phyloP scores from a whole-genome alignment of 805 yeast genomes.

The Ogataea pignaliae region DNA sequence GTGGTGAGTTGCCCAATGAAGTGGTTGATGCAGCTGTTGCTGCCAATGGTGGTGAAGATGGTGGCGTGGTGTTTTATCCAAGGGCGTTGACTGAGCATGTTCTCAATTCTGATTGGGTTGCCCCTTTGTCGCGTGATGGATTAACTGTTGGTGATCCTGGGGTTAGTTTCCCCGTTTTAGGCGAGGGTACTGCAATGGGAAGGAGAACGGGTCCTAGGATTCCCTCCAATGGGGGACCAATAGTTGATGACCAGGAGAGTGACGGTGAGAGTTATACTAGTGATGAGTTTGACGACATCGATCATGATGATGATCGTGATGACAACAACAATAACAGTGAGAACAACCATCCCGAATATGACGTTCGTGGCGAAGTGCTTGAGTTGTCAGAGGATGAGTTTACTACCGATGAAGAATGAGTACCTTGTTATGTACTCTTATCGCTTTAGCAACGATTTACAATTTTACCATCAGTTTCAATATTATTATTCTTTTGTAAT shows the following conservation, averaged over 20 bases:
- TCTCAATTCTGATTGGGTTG: conserved; percentile 29
- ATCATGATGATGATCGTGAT: neutral
- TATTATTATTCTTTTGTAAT: too few species aligned
- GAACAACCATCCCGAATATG: too few species aligned
- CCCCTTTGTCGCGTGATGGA: conserved; percentile 15
- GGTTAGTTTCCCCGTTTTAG: conserved; percentile 24
- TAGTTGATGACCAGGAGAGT: neutral
- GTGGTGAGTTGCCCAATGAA: conserved; percentile 42
- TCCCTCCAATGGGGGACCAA: neutral
- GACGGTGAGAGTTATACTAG: neutral
- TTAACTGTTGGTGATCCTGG: conserved; percentile 22
- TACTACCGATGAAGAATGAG: too few species aligned
- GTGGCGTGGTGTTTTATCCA: conserved; percentile 19
- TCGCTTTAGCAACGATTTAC: too few species aligned
- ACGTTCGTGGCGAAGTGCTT: too few species aligned
- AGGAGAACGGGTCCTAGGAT: conserved; percentile 22
- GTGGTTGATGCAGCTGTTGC: conserved; percentile 11
- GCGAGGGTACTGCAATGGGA: conserved; percentile 25
- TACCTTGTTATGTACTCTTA: too few species aligned
- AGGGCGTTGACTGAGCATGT: conserved; percentile 28
- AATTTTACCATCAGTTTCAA: too few species aligned
- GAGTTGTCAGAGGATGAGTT: too few species aligned
- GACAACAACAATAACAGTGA: neutral
- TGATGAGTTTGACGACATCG: neutral
- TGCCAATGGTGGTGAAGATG: conserved; percentile 3